A percentile compares a stretch with the other conserved stretches of the same genome.
Conservation (phyloP, 1,284 basidiomycete species). For the Microbotryum saponariae region DNA sequence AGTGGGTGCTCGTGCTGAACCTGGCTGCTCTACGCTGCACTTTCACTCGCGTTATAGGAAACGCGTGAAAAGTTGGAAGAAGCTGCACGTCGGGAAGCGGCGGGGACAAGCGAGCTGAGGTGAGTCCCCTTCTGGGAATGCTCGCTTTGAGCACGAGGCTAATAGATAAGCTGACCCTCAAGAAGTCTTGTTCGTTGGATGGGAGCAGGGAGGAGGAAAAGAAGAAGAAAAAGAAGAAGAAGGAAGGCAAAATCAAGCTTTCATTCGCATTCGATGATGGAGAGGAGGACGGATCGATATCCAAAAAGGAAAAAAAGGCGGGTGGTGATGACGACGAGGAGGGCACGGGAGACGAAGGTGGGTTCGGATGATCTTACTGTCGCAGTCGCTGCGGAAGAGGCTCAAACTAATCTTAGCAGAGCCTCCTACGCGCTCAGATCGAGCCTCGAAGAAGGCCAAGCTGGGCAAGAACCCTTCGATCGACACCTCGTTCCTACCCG, state of each 20-base stretch:
- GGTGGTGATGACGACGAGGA: slow-evolving; percentile 1
- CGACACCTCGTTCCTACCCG: slow-evolving; percentile 96
- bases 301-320: slow-evolving; percentile 35
- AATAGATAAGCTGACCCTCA: slow-evolving; percentile 33
- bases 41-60: slow-evolving; percentile 25
- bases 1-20: slow-evolving; percentile 1
- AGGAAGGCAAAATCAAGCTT: slow-evolving; percentile 62
- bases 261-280: slow-evolving; percentile 62
- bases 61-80: slow-evolving; percentile 84
- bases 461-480: slow-evolving; percentile 91
- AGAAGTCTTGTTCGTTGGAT: slow-evolving; percentile 55
- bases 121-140: slow-evolving; percentile 47
- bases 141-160: neutral
- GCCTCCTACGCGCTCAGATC: slow-evolving; percentile 1
- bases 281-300: slow-evolving; percentile 40
- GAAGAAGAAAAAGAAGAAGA: slow-evolving; percentile 77
- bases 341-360: slow-evolving; percentile 16
- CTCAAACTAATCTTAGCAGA: neutral
- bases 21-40: neutral
- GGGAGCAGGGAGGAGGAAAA: slow-evolving; percentile 58
- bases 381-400: neutral
- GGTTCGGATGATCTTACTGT: neutral
- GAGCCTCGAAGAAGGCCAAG: slow-evolving; percentile 58
- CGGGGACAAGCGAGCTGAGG: slow-evolving; percentile 69
- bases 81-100: slow-evolving; percentile 80